Percentiles rank a stretch among this genome's conserved stretches.
Evolutionary conservation across 2,329 filamentous ascomycete genomes (phyloP).

Genomic region (Colletotrichum endophyticum): DNA sequence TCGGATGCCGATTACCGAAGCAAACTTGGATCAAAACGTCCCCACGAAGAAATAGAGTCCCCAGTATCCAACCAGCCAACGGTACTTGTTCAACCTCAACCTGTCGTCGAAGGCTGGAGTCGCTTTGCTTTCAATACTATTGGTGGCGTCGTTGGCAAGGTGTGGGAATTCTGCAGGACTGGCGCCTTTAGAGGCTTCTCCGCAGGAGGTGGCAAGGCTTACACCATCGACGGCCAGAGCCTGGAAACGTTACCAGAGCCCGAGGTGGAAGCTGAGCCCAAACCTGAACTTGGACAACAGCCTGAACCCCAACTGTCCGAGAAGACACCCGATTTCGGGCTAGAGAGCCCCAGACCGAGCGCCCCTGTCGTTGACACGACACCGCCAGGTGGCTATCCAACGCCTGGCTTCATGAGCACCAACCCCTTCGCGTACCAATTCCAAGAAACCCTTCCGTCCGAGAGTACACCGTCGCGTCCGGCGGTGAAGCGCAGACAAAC

Average conservation of each 20-base stretch:
- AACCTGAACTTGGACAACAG: background rate
- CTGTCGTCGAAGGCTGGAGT: constrained; percentile 54
- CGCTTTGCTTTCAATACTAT: constrained; percentile 65
- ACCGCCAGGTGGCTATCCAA: constrained; percentile 27
- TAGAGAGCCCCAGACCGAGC: background rate
- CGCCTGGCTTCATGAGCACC: constrained; percentile 30
- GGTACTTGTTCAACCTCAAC: constrained; percentile 36
- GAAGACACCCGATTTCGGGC: background rate
- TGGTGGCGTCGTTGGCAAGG: constrained; percentile 73
- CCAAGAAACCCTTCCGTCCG: constrained; percentile 35
- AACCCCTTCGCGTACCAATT: background rate
- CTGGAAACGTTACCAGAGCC: background rate
- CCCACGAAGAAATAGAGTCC: constrained; percentile 40
- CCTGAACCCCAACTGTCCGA: background rate
- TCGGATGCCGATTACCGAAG: constrained; percentile 62
- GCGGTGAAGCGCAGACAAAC: constrained; percentile 61
- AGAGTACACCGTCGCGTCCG: constrained; percentile 48
- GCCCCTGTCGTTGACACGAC: background rate
- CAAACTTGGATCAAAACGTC: constrained; percentile 53
- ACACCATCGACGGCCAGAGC: constrained; percentile 50
- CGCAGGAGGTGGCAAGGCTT: constrained; percentile 80
- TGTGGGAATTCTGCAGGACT: constrained; percentile 83
- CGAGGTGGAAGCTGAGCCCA: background rate
- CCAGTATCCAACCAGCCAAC: constrained; percentile 32
- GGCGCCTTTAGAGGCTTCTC: constrained; percentile 84